phyloP scores from a whole-genome alignment of 148 eudicot species.

The Rhododendron griersonianum region DNA sequence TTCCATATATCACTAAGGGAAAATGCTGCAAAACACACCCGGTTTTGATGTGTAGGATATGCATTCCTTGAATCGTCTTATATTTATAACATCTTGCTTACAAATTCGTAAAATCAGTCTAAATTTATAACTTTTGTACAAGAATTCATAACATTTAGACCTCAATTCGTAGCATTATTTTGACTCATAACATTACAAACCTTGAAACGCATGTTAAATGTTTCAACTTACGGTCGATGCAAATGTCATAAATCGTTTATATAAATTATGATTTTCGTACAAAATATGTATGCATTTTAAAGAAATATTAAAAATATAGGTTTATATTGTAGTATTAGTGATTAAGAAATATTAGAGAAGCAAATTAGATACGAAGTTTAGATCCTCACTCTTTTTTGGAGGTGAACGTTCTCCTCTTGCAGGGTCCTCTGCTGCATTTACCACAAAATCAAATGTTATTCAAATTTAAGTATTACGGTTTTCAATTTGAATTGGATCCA shows the following conservation, averaged over 20 bases:
- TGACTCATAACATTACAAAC: too few species aligned
- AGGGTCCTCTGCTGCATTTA: not conserved
- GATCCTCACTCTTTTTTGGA: conserved; percentile 3
- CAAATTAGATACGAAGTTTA: not conserved
- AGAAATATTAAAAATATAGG: not conserved
- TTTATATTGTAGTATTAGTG: not conserved
- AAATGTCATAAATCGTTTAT: too few species aligned
- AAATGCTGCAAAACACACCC: not conserved
- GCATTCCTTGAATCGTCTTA: not conserved
- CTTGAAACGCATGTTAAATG: too few species aligned
- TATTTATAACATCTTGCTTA: not conserved
- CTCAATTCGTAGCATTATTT: too few species aligned
- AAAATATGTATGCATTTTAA: too few species aligned
- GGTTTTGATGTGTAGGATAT: too few species aligned
- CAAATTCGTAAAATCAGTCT: not conserved
- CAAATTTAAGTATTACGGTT: not conserved
- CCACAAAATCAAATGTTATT: too few species aligned
- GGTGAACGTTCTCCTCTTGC: conserved; percentile 12
- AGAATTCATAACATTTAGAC: too few species aligned
- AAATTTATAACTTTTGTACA: too few species aligned
- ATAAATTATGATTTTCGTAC: too few species aligned
- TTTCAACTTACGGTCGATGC: too few species aligned
- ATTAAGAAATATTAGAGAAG: not conserved
- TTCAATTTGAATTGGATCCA: not conserved
- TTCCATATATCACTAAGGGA: not conserved